Evolutionary conservation across 2,329 filamentous ascomycete genomes (phyloP), one percentile per base, ranked within the genome.

Genomic region (Pseudopyricularia javanii): DNA sequence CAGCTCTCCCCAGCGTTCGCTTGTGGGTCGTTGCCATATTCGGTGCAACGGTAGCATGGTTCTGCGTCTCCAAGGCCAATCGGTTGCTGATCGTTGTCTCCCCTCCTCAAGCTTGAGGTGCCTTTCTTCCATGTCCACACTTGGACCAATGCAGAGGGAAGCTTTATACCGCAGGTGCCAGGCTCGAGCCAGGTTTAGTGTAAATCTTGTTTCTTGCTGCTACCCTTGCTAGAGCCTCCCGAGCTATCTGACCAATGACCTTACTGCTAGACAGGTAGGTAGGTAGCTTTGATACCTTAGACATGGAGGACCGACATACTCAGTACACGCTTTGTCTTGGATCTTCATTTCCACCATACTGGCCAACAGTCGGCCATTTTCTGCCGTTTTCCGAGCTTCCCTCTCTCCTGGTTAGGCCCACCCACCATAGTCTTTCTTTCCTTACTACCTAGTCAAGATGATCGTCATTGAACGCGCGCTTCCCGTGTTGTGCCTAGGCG

Each of bases 361-460:
- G 28, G 28, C 28, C 9, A 30, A 17, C n/a, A 40, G 37, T 24
- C 37, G 50, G 49, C 49, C 26, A 30, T 20, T 26, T 22, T 52
- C 33, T 14, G 50, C 30, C 17, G 28, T 43, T 28, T 40, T 34
- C 17, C 17, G 12, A 28, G 4, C 17, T 7, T 7, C 7, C 14
- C 30, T 5, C 50, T 32, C 28, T n/a, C 30, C 50, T 12, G 7
- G 34, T 40, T 35, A 34, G 24, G 37, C 24, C 40, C 17, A 17
- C 11, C 26, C 28, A n/a, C n/a, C n/a, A n/a, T 40, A 47, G 33
- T 14, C 50, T 34, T 47, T 22, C 50, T 52, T 47, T 52, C 47
- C 40, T 47, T 52, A 47, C 40, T 15, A 24, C n/a, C 40, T 30
- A 47, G 28, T 30, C 28, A 30, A 26, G 17, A 7, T 15, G 50